Conservation (phyloP, 2,329 filamentous ascomycete species). For the Fusarium tjaetaba region DNA sequence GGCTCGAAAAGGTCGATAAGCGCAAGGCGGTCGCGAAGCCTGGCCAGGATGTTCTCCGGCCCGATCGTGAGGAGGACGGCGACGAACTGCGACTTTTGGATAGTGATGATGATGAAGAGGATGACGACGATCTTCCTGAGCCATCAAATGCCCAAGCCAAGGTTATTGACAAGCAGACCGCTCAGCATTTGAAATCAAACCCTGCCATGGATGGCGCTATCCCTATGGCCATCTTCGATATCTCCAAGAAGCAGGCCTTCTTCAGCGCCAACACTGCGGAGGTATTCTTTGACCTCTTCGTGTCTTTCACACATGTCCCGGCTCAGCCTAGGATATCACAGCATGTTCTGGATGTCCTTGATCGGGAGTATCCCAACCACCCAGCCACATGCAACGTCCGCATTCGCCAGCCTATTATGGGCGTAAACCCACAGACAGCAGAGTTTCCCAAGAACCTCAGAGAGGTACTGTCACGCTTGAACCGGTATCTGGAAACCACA, state of each 20-base stretch:
- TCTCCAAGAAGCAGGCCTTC: constrained; percentile 81
- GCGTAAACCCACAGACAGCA: constrained; percentile 69
- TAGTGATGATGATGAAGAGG: constrained; percentile 59
- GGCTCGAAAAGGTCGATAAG: constrained; percentile 82
- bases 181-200: constrained; percentile 71
- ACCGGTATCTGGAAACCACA: constrained; percentile 56
- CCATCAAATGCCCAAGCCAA: constrained; percentile 52
- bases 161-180: constrained; percentile 59
- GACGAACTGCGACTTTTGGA: constrained; percentile 57
- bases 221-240: constrained; percentile 89
- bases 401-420: constrained; percentile 75
- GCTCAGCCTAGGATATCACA: constrained; percentile 74
- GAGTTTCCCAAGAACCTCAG: constrained; percentile 79
- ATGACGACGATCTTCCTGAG: constrained; percentile 55
- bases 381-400: constrained; percentile 75
- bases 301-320: constrained; percentile 72
- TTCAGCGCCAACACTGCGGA: constrained; percentile 73
- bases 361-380: constrained; percentile 66
- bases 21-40: constrained; percentile 71
- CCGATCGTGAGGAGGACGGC: constrained; percentile 61
- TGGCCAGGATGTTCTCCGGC: constrained; percentile 52
- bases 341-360: constrained; percentile 76
- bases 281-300: constrained; percentile 83
- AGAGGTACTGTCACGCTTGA: constrained; percentile 71
- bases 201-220: constrained; percentile 94